These are phyloP conservation scores for Plenodomus tracheiphilus DNA, from an alignment of 2,329 filamentous ascomycete species.

Conservation along the genomic window DNA sequence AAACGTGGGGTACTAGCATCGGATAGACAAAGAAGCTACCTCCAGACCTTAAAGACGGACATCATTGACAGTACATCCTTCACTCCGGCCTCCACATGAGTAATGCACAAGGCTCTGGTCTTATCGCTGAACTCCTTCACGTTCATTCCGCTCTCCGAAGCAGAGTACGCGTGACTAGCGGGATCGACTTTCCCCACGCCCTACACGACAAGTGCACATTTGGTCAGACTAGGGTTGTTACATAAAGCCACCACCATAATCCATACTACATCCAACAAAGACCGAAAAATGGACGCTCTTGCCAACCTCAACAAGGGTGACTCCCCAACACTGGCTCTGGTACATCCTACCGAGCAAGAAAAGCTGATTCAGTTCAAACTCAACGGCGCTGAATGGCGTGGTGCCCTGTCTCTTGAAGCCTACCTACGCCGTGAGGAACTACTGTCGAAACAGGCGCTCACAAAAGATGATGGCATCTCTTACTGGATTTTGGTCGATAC, in stretches of 20 bases:
- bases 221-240: background rate
- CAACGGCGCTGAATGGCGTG: constrained; percentile 63
- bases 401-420: constrained; percentile 56
- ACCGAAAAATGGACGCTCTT: constrained; percentile 27
- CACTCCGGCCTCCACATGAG: background rate
- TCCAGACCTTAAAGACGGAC: background rate
- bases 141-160: background rate
- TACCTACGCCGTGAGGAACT: constrained; percentile 62
- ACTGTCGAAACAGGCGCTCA: constrained; percentile 56
- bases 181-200: constrained; percentile 3
- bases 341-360: constrained; percentile 59
- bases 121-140: background rate
- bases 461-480: constrained; percentile 59
- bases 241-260: background rate
- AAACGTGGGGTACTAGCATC: constrained; percentile 14
- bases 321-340: constrained; percentile 57
- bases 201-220: constrained; percentile 6
- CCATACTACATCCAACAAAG: constrained; percentile 1
- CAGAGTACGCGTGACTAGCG: background rate
- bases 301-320: constrained; percentile 51
- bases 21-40: constrained; percentile 11
- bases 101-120: background rate
- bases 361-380: constrained; percentile 55
- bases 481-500: constrained; percentile 63
- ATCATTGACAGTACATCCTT: background rate